Evolutionary conservation across 108 stramenopile genomes (phyloP), one percentile per base, ranked within the genome.

Genomic region (Pseudonitzschia multiseries): DNA sequence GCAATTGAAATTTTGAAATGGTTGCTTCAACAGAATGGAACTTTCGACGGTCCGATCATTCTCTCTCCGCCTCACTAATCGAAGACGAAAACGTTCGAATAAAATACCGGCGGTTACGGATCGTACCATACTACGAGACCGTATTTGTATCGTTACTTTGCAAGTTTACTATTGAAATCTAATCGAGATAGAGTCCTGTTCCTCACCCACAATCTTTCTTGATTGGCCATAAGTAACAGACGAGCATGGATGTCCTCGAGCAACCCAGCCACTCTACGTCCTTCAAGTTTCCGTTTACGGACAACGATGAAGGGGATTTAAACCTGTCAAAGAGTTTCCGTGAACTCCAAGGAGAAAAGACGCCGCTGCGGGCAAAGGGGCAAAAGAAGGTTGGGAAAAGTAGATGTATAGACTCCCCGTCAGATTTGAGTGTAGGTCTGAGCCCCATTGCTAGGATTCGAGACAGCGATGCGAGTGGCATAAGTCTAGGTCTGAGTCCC

Each of bases 361-460:
- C 29, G 26, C 27, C 57, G 29, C 17, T 48, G 46, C 17, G 46
- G 12, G 13, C 46, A 1, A 14, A 14, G 12, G 18, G 46, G 8
- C 1, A 48, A 14, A 5, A 48, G 2, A 18, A 48, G 46, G 2
- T 48, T 48, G 46, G 17, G 12, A 1, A 48, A 8, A 10, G 14
- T 18, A 5, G 12, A 8, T 48, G 14, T 14, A 48, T 14, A 26
- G 54, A 10, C 24, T 67, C 66, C 8, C 44, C 66, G 22, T 44
- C 66, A 17, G 66, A 50, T 46, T 20, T 56, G 26, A 26, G 24
- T 24, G 21, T 67, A 13, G 66, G 71, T 57, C 59, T 79, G 0
- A 79, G 79, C 44, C 79, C 79, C 2, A 79, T 79, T 48, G 40
- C 69, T 13, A 43, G 24, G 56, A 57, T 10, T 63, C 64, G 62